Evolutionary conservation across 2,329 filamentous ascomycete species (phyloP).

Genomic region (Beauveria caledonica): DNA sequence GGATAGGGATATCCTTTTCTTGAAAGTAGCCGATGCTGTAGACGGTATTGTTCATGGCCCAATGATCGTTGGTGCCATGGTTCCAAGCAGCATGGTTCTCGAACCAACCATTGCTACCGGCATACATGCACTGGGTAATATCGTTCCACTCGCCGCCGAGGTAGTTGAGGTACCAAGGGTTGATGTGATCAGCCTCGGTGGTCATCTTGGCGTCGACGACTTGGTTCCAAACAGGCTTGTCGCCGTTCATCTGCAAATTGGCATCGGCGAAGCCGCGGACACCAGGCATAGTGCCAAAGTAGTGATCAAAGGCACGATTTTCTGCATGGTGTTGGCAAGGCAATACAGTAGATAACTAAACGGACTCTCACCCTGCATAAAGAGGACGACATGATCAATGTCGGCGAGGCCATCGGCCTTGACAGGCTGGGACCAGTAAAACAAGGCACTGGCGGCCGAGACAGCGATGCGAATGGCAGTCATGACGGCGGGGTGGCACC

Average conservation of each 20-base stretch:
- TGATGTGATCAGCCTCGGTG: slow-evolving; percentile 31
- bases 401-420: slow-evolving; percentile 22
- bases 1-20: slow-evolving; percentile 43
- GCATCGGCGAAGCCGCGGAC: slow-evolving; percentile 48
- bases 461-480: slow-evolving; percentile 1
- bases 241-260: slow-evolving; percentile 42
- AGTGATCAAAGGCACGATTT: slow-evolving; percentile 34
- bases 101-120: slow-evolving; percentile 43
- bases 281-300: slow-evolving; percentile 48
- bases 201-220: slow-evolving; percentile 31
- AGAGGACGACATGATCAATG: slow-evolving; percentile 49
- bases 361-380: slow-evolving; percentile 39
- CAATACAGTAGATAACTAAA: background rate
- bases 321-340: slow-evolving; percentile 15
- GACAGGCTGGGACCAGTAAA: slow-evolving; percentile 1
- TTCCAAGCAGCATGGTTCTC: slow-evolving; percentile 45
- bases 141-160: slow-evolving; percentile 39
- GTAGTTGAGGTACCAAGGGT: slow-evolving; percentile 49
- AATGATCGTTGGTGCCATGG: slow-evolving; percentile 41
- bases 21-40: slow-evolving; percentile 45
- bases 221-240: slow-evolving; percentile 39
- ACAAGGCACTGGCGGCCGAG: background rate
- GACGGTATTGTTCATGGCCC: slow-evolving; percentile 45
- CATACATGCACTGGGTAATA: slow-evolving; percentile 46
- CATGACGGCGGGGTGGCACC: slow-evolving; percentile 6